phyloP scores from a whole-genome alignment of 345 rosid genomes.

The Citrus glauca region DNA sequence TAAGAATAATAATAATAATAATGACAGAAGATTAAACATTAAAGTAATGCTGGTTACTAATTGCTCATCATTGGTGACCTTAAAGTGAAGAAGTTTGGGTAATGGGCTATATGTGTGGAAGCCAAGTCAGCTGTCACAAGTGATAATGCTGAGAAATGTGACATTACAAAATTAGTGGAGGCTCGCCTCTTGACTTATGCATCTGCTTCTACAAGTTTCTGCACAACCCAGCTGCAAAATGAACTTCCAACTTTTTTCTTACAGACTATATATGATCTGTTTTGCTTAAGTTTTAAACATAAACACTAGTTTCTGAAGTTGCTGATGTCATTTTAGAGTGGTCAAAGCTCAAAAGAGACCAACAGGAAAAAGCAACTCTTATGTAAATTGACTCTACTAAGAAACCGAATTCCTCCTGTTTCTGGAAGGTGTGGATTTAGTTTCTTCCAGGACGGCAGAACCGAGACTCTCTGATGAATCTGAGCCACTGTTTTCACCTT shows the following conservation, averaged over 20 bases:
- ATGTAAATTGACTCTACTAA: constrained; percentile 22
- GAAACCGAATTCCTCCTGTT: constrained; percentile 75
- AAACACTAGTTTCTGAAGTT: constrained; percentile 18
- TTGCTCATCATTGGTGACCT: background rate
- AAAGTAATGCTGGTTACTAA: background rate
- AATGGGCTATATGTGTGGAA: background rate
- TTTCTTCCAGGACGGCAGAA: constrained; percentile 51
- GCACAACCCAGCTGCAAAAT: background rate
- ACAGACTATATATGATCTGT: constrained; percentile 25
- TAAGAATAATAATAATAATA: too few relatives aligned
- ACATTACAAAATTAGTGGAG: background rate
- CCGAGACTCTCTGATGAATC: constrained; percentile 77
- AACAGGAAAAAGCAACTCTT: constrained; percentile 1
- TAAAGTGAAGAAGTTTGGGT: background rate
- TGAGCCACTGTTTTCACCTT: constrained; percentile 63
- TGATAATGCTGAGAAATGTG: background rate
- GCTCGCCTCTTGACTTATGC: background rate
- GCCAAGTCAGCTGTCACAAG: background rate
- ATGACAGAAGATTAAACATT: too few relatives aligned
- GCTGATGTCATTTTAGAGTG: constrained; percentile 9
- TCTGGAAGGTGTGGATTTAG: constrained; percentile 61
- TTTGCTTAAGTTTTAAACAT: constrained; percentile 20
- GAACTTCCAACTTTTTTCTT: background rate
- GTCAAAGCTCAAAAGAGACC: constrained; percentile 1
- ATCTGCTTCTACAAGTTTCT: background rate